Evolutionary conservation across 129 eudicot species (phyloP), one percentile per base, ranked within the genome.

Genomic region (Rutidosis leptorrhynchoides): DNA sequence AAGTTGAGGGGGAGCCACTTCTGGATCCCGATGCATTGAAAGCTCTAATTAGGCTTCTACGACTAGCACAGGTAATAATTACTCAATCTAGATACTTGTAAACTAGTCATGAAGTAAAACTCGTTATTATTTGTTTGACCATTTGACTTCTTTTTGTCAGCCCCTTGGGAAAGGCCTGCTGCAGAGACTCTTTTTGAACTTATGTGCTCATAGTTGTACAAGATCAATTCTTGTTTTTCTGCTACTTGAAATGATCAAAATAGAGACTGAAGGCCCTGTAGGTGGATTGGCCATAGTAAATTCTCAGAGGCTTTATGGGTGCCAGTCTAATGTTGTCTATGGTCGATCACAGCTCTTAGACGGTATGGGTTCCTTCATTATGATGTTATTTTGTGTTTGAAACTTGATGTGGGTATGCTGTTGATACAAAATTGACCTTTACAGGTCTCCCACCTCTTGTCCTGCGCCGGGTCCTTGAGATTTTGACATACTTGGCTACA

Each of bases 391-490:
- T 32, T 60, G 20, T 24, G 7, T 67, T 49, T 60, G 20, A 46
- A 58, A 29, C 48, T 32, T 45, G 25, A 24, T 60, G 40, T 59
- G 4, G 67, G 56, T 64, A 27, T 24, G 59, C 37, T 77, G 48
- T 35, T 40, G 33, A 63, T n/a, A 35, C 3, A 25, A 4, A 8
- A 54, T 43, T 65, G 67, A 32, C 19, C 40, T 73, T 55, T 77
- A 64, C 85, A 92, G 99, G 99, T 69, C 90, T 93, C 71, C 99
- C 99, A 43, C 99, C 99, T 12, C 73, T 89, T 69, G 99, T 93
- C 48, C 74, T 89, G 77, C 92, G 95, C 5, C 89, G 95, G 57
- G 81, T 84, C 4, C 95, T 93, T 51, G 99, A 93, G 81, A 86
- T 84, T 77, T 64, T 93, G 84, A 84, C 95, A 9, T 93, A 82